Evolutionary conservation across 768 basidiomycete species (phyloP).

Genomic region (Lactarius evosmus): DNA sequence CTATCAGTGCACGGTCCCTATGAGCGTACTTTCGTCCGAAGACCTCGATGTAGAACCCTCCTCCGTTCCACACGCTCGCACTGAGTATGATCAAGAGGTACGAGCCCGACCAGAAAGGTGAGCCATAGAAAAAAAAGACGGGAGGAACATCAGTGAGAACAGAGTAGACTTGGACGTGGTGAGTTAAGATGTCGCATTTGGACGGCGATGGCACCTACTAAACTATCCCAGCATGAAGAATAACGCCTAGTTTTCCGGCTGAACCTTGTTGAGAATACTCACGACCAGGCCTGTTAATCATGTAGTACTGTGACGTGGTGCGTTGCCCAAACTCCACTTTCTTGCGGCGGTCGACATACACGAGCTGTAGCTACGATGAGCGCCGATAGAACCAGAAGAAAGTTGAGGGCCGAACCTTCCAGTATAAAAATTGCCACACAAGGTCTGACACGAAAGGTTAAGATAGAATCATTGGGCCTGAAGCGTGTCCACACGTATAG

Average conservation of each 20-base stretch:
- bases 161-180: slow-evolving; percentile 59
- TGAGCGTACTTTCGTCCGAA: slow-evolving; percentile 87
- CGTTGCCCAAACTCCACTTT: slow-evolving; percentile 93
- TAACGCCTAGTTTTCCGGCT: slow-evolving; percentile 57
- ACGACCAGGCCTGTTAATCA: slow-evolving; percentile 88
- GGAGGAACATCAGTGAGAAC: slow-evolving; percentile 85
- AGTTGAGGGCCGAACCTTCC: slow-evolving; percentile 58
- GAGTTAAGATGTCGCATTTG: slow-evolving; percentile 15
- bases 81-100: slow-evolving; percentile 80
- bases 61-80: slow-evolving; percentile 94
- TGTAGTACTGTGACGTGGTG: slow-evolving; percentile 83
- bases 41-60: slow-evolving; percentile 93
- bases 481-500: slow-evolving; percentile 51
- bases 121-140: slow-evolving; percentile 79
- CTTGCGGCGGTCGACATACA: slow-evolving; percentile 79
- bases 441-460: slow-evolving; percentile 52
- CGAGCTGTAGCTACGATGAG: slow-evolving; percentile 48
- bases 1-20: background rate
- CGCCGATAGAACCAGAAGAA: background rate
- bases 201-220: slow-evolving; percentile 40
- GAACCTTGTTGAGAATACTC: slow-evolving; percentile 56
- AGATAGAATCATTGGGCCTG: slow-evolving; percentile 21
- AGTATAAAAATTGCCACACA: slow-evolving; percentile 91
- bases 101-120: slow-evolving; percentile 67
- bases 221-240: slow-evolving; percentile 87